Evolutionary conservation across 1,139 yeast genomes (phyloP).

Genomic region (Magnusiomyces fungicola): DNA sequence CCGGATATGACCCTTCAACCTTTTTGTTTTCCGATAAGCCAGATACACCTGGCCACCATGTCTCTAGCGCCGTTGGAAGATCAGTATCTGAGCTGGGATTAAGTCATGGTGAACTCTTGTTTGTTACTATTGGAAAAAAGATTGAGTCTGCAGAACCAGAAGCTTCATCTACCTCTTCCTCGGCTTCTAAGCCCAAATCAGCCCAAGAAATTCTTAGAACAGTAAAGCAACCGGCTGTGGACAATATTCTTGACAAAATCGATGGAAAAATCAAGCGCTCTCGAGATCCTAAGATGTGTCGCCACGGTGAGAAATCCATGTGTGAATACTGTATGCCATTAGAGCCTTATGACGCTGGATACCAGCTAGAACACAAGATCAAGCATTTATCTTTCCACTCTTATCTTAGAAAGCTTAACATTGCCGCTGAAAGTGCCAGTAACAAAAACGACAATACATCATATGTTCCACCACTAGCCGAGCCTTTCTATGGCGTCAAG

Average conservation of each 20-base stretch:
- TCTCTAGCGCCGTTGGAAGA: conserved; percentile 38
- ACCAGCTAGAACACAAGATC: conserved; percentile 66
- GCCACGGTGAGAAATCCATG: conserved; percentile 92
- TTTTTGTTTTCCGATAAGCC: conserved; percentile 32
- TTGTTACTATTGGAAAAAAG: conserved; percentile 42
- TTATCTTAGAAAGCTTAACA: conserved; percentile 63
- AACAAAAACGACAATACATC: conserved; percentile 52
- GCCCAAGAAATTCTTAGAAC: conserved; percentile 21
- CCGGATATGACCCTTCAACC: conserved; percentile 11
- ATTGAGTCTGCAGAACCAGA: conserved; percentile 13
- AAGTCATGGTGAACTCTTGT: conserved; percentile 79
- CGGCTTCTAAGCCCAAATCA: conserved; percentile 10
- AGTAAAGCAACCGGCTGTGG: conserved; percentile 45
- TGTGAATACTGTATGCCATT: conserved; percentile 95
- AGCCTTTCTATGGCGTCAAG: conserved; percentile 60
- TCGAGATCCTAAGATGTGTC: conserved; percentile 54
- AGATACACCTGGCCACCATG: conserved; percentile 40
- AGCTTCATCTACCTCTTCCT: conserved; percentile 16
- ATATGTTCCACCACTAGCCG: conserved; percentile 73
- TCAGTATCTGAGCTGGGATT: conserved; percentile 49
- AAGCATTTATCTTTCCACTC: conserved; percentile 90
- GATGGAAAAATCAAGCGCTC: conserved; percentile 68
- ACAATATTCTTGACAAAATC: conserved; percentile 55
- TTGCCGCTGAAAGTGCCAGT: conserved; percentile 43
- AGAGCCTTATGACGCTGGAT: conserved; percentile 87